Conservation (phyloP, 2,329 filamentous ascomycete genomes). For the Epichloe amarillans region DNA sequence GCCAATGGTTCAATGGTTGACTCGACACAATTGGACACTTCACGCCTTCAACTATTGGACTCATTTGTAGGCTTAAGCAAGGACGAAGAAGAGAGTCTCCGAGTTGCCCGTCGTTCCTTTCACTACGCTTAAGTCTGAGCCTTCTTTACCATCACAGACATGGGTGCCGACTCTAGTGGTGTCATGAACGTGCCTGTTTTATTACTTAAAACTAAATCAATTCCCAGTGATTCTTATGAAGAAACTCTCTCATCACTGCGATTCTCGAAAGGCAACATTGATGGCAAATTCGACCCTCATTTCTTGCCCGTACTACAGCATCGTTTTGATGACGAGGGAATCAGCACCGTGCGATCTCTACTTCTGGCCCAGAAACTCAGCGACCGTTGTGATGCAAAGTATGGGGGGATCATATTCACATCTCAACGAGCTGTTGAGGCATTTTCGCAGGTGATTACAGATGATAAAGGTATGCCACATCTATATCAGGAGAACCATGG, state of each 20-base stretch:
- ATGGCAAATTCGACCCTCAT: conserved; percentile 40
- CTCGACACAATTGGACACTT: neutral
- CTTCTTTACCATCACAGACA: neutral
- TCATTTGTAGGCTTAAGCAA: neutral
- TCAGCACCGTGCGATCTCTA: conserved; percentile 37
- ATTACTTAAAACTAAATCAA: conserved; percentile 66
- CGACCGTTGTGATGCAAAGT: conserved; percentile 25
- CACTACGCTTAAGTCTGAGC: neutral
- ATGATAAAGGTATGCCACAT: conserved; percentile 27
- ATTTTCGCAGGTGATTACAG: conserved; percentile 49
- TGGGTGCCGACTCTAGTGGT: neutral
- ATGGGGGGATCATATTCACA: conserved; percentile 69
- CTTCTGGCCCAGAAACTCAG: conserved; percentile 33
- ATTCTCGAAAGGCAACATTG: conserved; percentile 9
- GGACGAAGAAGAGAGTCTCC: neutral
- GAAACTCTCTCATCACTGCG: conserved; percentile 35
- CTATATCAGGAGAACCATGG: neutral
- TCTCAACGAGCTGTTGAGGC: conserved; percentile 75
- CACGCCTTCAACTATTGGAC: neutral
- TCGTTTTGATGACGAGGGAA: conserved; percentile 45
- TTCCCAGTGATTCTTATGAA: conserved; percentile 58
- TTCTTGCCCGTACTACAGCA: conserved; percentile 73
- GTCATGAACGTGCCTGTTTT: conserved; percentile 36
- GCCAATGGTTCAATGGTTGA: neutral
- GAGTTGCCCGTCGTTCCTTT: neutral